Percentiles rank a stretch among this genome's conserved stretches.
Evolutionary conservation across 257 asterid species (phyloP).

Genomic region (Primulina eburnea): DNA sequence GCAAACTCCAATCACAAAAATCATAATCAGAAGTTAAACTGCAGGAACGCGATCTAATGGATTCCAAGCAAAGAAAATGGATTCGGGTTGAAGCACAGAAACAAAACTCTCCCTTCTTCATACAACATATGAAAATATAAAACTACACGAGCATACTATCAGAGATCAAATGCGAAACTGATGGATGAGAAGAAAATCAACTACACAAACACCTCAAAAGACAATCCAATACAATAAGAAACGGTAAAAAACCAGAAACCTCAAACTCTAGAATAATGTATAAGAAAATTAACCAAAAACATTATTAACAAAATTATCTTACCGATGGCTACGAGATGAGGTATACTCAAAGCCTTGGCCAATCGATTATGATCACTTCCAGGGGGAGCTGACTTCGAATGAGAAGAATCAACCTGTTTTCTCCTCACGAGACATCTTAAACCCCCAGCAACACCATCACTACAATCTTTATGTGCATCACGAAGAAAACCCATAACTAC

Average conservation of each 20-base stretch:
- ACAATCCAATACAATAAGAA: constrained; percentile 6
- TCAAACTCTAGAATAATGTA: neutral
- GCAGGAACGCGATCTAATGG: neutral
- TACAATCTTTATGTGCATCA: constrained; percentile 40
- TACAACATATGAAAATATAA: neutral
- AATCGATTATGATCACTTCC: constrained; percentile 47
- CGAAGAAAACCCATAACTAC: constrained; percentile 38
- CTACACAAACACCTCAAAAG: neutral
- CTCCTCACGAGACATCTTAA: constrained; percentile 71
- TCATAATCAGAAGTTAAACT: neutral
- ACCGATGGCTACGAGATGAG: constrained; percentile 89
- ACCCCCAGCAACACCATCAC: constrained; percentile 39
- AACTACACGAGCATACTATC: neutral
- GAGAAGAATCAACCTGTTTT: constrained; percentile 82
- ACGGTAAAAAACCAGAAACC: constrained; percentile 12
- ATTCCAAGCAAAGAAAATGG: neutral
- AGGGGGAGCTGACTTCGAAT: constrained; percentile 36
- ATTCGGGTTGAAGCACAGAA: neutral
- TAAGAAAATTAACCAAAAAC: constrained; percentile 1
- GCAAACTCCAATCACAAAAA: neutral
- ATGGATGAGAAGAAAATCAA: neutral
- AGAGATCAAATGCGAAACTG: neutral
- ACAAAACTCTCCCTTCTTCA: neutral
- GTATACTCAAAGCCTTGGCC: constrained; percentile 69
- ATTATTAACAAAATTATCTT: constrained; percentile 1